These are phyloP conservation scores for Ophiostoma australiae DNA, from an alignment of 2,329 filamentous ascomycete genomes.

Conservation along the genomic window DNA sequence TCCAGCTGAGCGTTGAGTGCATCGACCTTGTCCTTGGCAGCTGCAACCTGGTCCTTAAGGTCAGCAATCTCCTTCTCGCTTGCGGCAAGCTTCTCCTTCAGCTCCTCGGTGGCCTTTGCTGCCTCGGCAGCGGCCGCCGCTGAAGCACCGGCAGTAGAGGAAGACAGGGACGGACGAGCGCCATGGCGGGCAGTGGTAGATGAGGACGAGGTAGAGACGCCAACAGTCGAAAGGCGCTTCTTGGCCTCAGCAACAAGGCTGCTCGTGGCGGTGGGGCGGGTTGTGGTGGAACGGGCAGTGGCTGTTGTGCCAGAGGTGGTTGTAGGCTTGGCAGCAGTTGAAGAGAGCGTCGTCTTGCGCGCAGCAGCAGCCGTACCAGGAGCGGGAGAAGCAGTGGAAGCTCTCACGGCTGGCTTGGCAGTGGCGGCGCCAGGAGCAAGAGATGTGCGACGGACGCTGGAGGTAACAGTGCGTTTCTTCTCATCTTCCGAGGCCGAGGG, in stretches of 20 bases:
- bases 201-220: conserved; percentile 39
- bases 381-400: conserved; percentile 13
- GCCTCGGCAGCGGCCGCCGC: conserved; percentile 39
- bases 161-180: conserved; percentile 37
- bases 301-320: conserved; percentile 32
- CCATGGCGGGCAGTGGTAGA: conserved; percentile 41
- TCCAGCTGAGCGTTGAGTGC: conserved; percentile 51
- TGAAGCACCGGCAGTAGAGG: conserved; percentile 32
- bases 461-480: conserved; percentile 33
- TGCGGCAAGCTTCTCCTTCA: conserved; percentile 55
- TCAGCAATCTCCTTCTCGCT: conserved; percentile 55
- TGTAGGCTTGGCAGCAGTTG: conserved; percentile 29
- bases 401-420: conserved; percentile 18
- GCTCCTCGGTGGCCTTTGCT: conserved; percentile 54
- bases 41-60: conserved; percentile 52
- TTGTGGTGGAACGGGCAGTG: conserved; percentile 27
- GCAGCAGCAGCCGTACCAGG: conserved; percentile 32
- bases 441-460: conserved; percentile 35
- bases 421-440: conserved; percentile 27
- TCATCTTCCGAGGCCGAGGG: conserved; percentile 38
- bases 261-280: conserved; percentile 32
- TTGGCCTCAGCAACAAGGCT: conserved; percentile 46
- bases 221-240: conserved; percentile 53
- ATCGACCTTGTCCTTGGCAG: conserved; percentile 52
- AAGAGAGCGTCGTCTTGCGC: conserved; percentile 34